Percentiles rank a stretch among this genome's conserved stretches.
Evolutionary conservation across 2,329 filamentous ascomycete genomes (phyloP).

Genomic region (Microsporum canis): DNA sequence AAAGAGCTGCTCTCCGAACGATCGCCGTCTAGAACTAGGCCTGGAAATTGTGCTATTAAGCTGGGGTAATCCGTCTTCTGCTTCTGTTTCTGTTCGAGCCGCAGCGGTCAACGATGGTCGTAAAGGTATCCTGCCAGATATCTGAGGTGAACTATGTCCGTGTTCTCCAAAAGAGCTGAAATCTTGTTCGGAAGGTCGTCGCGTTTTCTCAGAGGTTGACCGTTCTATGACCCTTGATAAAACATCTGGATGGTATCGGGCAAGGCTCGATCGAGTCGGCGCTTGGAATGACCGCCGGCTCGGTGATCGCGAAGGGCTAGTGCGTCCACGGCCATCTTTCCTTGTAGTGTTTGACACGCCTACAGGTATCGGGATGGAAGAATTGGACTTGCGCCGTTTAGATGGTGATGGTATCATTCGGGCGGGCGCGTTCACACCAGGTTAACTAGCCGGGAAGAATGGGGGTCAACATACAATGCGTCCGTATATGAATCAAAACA

Average conservation of each 20-base stretch:
- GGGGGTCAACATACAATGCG: not conserved
- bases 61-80: not conserved
- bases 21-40: not conserved
- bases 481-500: not conserved
- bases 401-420: slow-evolving; percentile 44
- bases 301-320: slow-evolving; percentile 21
- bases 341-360: slow-evolving; percentile 28
- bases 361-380: slow-evolving; percentile 38
- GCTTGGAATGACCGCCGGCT: slow-evolving; percentile 51
- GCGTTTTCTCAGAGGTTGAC: slow-evolving; percentile 27
- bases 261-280: slow-evolving; percentile 54
- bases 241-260: slow-evolving; percentile 50
- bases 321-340: slow-evolving; percentile 17
- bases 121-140: not conserved
- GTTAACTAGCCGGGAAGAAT: not conserved
- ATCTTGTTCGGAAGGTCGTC: slow-evolving; percentile 17
- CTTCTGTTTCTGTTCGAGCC: not conserved
- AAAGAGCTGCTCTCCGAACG: not conserved
- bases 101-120: not conserved
- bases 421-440: slow-evolving; percentile 7
- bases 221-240: slow-evolving; percentile 37
- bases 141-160: not conserved
- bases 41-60: not conserved
- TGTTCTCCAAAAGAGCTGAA: not conserved
- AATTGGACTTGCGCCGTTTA: slow-evolving; percentile 54